Evolutionary conservation across 192 early-diverging fungal species (phyloP), one percentile per base, ranked within the genome.

Genomic region (Entomortierella chlamydospora): DNA sequence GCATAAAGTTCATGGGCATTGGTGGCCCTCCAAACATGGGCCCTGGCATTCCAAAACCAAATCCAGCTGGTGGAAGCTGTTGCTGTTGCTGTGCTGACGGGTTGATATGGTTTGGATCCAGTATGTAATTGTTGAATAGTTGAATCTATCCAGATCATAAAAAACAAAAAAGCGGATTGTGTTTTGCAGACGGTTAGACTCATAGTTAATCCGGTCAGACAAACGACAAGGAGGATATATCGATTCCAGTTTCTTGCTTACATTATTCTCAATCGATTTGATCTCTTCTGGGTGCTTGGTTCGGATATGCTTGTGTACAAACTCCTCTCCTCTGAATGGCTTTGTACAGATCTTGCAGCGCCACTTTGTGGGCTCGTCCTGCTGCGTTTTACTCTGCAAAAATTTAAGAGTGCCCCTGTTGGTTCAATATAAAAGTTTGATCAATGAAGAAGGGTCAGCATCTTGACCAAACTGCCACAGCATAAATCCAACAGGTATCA

Each of bases 251-350:
- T 34, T n/a, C 15, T 49, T 20, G 26, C 54, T 31, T 73, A 83
- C 82, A 5, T 97, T 94, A 43, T 83, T 81, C 68, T 86, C 85
- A 25, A 91, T 64, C 50, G 72, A 69, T 50, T 90, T 90, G 56
- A 93, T 68, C 62, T 90, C 85, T 31, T 92, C 91, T 15, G 91
- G 85, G 78, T 99, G 98, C 83, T 99, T 99, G 61, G 87, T 88
- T 65, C 87, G 73, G 70, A 99, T 93, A 70, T 99, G 98, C 83
- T 99, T 99, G 80, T 88, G 88, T 25, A 98, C 95, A 91, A 95
- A 99, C 64, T 93, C 92, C 37, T 92, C 88, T 25, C 94, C 98
- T 73, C 93, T 92, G 87, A 99, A 99, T 43, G 97, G 91, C 88
- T 99, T 99, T 22, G 83, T 86, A 84, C 98, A 99, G 60, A 93